Evolutionary conservation across 108 stramenopile genomes (phyloP).

Genomic region (Cyclotella kingstonii): DNA sequence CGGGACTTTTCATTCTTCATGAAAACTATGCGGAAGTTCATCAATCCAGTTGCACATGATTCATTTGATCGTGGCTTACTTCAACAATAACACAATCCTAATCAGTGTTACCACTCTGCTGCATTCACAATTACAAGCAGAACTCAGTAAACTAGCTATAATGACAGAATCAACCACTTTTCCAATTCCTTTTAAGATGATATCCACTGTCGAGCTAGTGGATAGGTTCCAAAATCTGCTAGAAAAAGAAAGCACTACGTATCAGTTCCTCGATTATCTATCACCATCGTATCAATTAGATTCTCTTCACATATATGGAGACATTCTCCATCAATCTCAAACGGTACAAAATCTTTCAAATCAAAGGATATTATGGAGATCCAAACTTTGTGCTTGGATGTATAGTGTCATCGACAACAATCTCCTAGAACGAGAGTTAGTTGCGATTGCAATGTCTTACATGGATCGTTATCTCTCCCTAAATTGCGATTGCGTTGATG

Average conservation of each 20-base stretch:
- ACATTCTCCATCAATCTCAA: neutral
- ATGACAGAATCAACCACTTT: too few relatives aligned
- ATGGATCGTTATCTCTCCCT: constrained; percentile 52
- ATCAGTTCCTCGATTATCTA: constrained; percentile 17
- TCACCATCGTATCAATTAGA: constrained; percentile 20
- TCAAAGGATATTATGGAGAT: constrained; percentile 47
- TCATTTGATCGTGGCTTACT: too few relatives aligned
- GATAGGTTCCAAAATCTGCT: constrained; percentile 25
- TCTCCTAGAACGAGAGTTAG: constrained; percentile 61
- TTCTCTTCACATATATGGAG: neutral
- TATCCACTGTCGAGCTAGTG: constrained; percentile 21
- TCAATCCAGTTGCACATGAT: too few relatives aligned
- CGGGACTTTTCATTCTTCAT: too few relatives aligned
- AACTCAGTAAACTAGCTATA: too few relatives aligned
- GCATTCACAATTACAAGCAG: too few relatives aligned
- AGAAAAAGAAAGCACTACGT: constrained; percentile 14
- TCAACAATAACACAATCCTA: too few relatives aligned
- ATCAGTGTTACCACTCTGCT: too few relatives aligned
- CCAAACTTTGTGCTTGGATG: constrained; percentile 75
- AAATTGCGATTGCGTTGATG: constrained; percentile 16
- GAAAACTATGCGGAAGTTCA: too few relatives aligned
- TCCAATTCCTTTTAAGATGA: neutral
- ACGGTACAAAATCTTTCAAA: constrained; percentile 2
- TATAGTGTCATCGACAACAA: constrained; percentile 69
- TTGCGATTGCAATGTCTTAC: constrained; percentile 59